These are phyloP conservation scores for Backusella macrospora DNA, from an alignment of 192 early-diverging fungal species.

Conservation along the genomic window DNA sequence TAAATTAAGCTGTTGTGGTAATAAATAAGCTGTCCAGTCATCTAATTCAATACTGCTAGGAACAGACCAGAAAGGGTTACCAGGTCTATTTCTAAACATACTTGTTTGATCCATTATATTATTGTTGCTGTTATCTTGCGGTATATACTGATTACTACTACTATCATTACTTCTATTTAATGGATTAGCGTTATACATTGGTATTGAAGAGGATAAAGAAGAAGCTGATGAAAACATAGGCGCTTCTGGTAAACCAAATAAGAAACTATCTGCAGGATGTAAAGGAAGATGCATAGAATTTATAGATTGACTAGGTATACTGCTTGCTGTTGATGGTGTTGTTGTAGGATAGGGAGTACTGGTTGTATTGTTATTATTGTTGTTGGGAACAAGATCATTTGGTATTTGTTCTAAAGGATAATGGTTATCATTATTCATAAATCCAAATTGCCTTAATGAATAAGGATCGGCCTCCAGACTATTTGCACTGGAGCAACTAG, in stretches of 20 bases:
- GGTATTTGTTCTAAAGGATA: conserved; percentile 16
- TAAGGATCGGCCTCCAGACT: conserved; percentile 20
- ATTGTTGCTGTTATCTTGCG: background rate
- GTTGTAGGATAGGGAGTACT: background rate
- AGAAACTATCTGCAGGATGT: background rate
- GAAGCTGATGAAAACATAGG: background rate
- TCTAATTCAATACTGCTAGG: conserved; percentile 41
- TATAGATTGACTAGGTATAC: background rate
- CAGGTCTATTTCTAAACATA: conserved; percentile 37
- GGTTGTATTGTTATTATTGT: conserved; percentile 15
- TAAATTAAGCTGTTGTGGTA: conserved; percentile 23
- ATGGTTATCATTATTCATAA: conserved; percentile 25
- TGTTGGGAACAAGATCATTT: background rate
- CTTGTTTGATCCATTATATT: background rate
- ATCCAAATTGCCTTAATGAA: conserved; percentile 30
- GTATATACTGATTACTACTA: conserved; percentile 3
- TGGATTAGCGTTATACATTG: background rate
- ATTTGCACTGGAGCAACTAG: background rate
- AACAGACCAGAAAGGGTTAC: conserved; percentile 43
- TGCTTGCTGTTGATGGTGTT: background rate
- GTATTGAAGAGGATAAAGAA: background rate
- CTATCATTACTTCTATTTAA: background rate
- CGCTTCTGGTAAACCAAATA: conserved; percentile 8
- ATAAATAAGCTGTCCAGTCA: conserved; percentile 40
- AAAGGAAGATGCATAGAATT: background rate